Base-by-base conservation (phyloP, 129 eudicot genomes). In the Helianthus tuberosus region DNA sequence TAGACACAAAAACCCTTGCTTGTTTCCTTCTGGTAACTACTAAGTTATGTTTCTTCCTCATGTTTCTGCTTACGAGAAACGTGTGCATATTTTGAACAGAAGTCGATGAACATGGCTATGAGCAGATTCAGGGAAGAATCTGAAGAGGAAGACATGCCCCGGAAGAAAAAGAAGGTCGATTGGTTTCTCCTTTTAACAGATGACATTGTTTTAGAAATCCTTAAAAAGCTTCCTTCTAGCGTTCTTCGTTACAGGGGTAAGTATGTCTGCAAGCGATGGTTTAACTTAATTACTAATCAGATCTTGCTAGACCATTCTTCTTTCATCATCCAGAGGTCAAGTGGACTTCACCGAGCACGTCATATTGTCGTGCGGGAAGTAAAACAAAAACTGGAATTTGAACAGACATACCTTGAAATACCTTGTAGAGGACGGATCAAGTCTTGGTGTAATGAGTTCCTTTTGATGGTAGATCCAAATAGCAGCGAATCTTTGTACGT, bases 361-460 rank as follows among this genome's bases (percentile, higher is more conserved):
- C 72, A 59, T 4, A 36, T 66, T 35, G 69, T 25, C 62, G 41
- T 80, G 41, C 6, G 38, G 1, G 80, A 80, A 74, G 80, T 49
- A 25, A 64, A 54, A 25, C 60, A 61, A 8, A 65, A 71, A 6
- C 51, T 80, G 48, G 53, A 35, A 51, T n/a, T 74, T 66, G 63
- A 68, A 50, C 61, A 80, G 9, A 71, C 52, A 68, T 23, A 68
- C 4, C 32, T 80, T 8, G 43, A 67, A 3, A 74, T 74, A 59
- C 67, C 80, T 0, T 74, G n/a, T 16, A 51, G 14, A 10, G 72
- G 72, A 6, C 79, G 79, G 52, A 44, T 82, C 46, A 82, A 66
- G 54, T 73, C 73, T 52, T 77, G 72, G 78, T 82, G 82, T 43
- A 77, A 82, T 16, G 86, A 82, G 44, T 51, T 72, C 6, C 59